A percentile compares a stretch with the other conserved stretches of the same genome.
These are phyloP conservation scores for Orbilia javanica DNA, from an alignment of 2,329 filamentous ascomycete genomes.

Conservation along the genomic window DNA sequence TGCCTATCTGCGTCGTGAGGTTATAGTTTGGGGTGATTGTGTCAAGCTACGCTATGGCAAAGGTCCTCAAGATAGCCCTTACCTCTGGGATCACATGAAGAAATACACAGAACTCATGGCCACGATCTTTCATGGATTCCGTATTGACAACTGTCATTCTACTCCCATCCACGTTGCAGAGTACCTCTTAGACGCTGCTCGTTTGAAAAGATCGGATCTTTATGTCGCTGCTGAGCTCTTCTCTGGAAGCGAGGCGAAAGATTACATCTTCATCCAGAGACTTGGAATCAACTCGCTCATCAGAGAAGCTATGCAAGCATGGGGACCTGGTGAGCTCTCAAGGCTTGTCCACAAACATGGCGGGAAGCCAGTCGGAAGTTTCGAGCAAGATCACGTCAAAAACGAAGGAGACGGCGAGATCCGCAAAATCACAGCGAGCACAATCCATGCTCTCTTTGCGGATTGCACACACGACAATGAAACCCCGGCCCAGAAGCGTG, in stretches of 20 bases:
- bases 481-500: slow-evolving; percentile 91
- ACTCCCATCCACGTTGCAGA: slow-evolving; percentile 95
- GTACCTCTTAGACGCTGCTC: slow-evolving; percentile 93
- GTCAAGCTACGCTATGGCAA: slow-evolving; percentile 94
- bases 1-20: slow-evolving; percentile 94
- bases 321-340: slow-evolving; percentile 93
- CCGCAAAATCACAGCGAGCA: slow-evolving; percentile 84
- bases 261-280: slow-evolving; percentile 94
- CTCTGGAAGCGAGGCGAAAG: slow-evolving; percentile 93
- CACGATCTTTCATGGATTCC: slow-evolving; percentile 93
- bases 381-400: slow-evolving; percentile 89
- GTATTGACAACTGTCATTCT: slow-evolving; percentile 98
- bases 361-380: slow-evolving; percentile 94
- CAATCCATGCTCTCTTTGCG: slow-evolving; percentile 96
- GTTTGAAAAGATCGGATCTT: slow-evolving; percentile 84
- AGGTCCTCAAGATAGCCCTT: slow-evolving; percentile 85
- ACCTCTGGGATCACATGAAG: slow-evolving; percentile 95
- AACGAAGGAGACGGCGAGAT: slow-evolving; percentile 75
- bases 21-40: slow-evolving; percentile 98
- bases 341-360: slow-evolving; percentile 92
- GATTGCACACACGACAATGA: slow-evolving; percentile 99
- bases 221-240: slow-evolving; percentile 96
- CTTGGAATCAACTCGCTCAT: slow-evolving; percentile 92
- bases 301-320: slow-evolving; percentile 97
- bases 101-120: slow-evolving; percentile 91